A percentile compares a stretch with the other conserved stretches of the same genome.
These are phyloP conservation scores for Phytophthora meadii DNA, from an alignment of 352 stramenopile species.

Conservation along the genomic window DNA sequence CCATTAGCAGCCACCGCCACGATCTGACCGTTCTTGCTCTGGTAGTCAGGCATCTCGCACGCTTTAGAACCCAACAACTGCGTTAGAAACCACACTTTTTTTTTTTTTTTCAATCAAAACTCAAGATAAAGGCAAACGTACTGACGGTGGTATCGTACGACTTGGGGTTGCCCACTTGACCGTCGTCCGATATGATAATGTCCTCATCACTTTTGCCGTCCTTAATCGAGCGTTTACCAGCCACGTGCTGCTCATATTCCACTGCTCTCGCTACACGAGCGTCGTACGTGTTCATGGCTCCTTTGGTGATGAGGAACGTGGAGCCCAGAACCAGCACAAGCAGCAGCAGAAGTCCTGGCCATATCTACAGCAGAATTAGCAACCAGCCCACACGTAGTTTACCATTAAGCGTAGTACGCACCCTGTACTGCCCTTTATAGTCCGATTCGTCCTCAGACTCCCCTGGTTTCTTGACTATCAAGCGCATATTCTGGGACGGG, in stretches of 20 bases:
- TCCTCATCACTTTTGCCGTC: conserved; percentile 46
- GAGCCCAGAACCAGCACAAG: conserved; percentile 43
- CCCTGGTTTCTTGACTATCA: conserved; percentile 43
- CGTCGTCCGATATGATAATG: conserved; percentile 57
- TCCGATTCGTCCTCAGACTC: conserved; percentile 34
- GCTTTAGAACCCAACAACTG: conserved; percentile 18
- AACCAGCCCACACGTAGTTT: neutral
- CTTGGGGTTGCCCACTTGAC: conserved; percentile 70
- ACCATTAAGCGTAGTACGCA: conserved; percentile 19
- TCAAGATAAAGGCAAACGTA: conserved; percentile 17
- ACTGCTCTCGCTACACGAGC: conserved; percentile 24
- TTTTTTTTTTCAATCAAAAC: neutral
- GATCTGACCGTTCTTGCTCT: conserved; percentile 77
- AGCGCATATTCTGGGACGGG: conserved; percentile 28
- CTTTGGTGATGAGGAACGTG: conserved; percentile 44
- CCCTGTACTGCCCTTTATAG: conserved; percentile 56
- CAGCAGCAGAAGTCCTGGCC: conserved; percentile 65
- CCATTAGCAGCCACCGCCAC: conserved; percentile 67
- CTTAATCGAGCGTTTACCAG: conserved; percentile 52
- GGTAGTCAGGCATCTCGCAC: conserved; percentile 75
- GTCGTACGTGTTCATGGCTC: conserved; percentile 41
- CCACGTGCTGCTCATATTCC: conserved; percentile 46
- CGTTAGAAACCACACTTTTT: neutral
- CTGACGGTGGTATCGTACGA: conserved; percentile 53
- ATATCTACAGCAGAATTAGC: conserved; percentile 45